Evolutionary conservation across 1,284 basidiomycete genomes (phyloP).

Genomic region (Rhodotorula sp.): DNA sequence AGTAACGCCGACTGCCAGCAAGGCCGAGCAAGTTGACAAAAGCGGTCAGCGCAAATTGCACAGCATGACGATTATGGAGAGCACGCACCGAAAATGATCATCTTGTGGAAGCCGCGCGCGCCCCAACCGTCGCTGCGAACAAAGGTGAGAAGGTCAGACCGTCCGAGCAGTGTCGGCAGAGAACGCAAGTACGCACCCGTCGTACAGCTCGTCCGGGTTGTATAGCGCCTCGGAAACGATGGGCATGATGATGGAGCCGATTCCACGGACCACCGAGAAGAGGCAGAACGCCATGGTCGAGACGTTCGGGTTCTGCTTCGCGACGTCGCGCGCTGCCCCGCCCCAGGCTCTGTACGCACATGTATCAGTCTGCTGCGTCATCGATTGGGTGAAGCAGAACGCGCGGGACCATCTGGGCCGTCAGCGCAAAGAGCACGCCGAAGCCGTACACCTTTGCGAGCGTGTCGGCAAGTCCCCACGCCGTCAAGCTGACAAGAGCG

Average conservation of each 20-base stretch:
- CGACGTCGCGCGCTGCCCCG: neutral
- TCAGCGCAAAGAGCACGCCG: neutral
- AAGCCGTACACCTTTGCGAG: constrained; percentile 3
- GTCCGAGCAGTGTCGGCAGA: neutral
- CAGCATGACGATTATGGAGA: no score
- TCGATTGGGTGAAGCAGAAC: neutral
- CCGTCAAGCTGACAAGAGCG: constrained; percentile 1
- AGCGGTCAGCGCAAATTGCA: no score
- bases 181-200: neutral
- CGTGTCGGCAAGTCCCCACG: constrained; percentile 12
- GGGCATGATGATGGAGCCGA: constrained; percentile 3
- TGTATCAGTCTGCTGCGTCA: neutral
- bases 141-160: neutral
- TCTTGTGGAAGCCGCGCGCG: neutral
- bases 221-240: constrained; percentile 1
- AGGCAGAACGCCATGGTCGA: neutral
- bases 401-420: neutral
- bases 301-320: neutral
- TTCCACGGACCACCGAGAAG: constrained; percentile 14
- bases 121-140: neutral
- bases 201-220: neutral
- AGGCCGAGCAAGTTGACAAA: no score
- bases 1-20: no score
- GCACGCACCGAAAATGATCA: neutral
- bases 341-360: neutral